phyloP scores from a whole-genome alignment of 2,329 filamentous ascomycete genomes.

The Graphilbum ipis-grandicollis region DNA sequence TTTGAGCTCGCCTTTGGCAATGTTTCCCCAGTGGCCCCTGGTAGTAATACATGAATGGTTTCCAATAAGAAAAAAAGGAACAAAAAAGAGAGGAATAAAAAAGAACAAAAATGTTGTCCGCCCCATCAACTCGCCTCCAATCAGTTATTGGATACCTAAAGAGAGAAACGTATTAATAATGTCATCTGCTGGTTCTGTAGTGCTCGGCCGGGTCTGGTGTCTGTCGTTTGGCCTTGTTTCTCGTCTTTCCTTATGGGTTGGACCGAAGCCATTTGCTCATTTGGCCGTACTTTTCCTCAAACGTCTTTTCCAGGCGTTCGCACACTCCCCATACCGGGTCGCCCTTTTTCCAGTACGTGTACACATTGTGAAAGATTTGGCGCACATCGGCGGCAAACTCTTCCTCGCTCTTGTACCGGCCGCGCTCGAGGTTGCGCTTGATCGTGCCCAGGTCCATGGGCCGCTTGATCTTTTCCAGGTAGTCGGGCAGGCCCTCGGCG shows the following conservation, averaged over 20 bases:
- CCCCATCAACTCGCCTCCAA: no score
- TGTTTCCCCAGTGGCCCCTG: no score
- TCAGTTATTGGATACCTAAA: no score
- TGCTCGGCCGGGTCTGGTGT: no score
- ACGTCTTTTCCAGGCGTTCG: constrained; percentile 37
- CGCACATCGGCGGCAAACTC: constrained; percentile 41
- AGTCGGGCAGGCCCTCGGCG: constrained; percentile 40
- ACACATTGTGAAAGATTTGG: constrained; percentile 47
- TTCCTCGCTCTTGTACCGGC: constrained; percentile 30
- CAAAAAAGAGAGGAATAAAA: no score
- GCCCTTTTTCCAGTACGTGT: constrained; percentile 41
- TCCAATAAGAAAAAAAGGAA: no score
- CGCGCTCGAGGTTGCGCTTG: constrained; percentile 39
- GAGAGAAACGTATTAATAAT: no score
- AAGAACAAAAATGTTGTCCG: no score
- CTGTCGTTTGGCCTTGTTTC: neutral
- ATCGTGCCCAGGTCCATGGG: constrained; percentile 47
- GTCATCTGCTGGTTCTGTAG: no score
- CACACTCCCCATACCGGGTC: constrained; percentile 37
- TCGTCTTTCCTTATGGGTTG: constrained; percentile 30
- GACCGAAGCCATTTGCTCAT: constrained; percentile 44
- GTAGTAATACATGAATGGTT: no score
- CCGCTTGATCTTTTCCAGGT: constrained; percentile 39
- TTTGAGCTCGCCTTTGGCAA: no score
- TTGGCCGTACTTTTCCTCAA: constrained; percentile 26